These are phyloP conservation scores for Chaetomium olivaceum DNA, from an alignment of 2,329 filamentous ascomycete species.

Conservation along the genomic window DNA sequence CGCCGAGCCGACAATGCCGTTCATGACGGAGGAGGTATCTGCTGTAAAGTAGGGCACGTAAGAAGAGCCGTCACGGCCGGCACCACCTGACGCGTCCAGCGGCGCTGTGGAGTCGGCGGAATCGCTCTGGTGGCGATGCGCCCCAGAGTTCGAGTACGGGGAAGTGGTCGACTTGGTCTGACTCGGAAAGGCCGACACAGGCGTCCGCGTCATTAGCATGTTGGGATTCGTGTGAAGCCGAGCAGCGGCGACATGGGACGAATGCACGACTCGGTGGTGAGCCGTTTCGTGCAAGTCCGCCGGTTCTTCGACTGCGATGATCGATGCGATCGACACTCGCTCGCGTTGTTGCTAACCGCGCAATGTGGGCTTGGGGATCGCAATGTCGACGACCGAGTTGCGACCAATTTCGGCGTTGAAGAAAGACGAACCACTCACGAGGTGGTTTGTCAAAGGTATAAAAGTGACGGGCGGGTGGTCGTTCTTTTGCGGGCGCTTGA, in stretches of 20 bases:
- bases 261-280: constrained; percentile 19
- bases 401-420: constrained; percentile 6
- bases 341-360: neutral
- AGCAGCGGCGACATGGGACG: constrained; percentile 24
- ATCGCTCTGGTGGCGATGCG: neutral
- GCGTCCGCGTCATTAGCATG: constrained; percentile 57
- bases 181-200: constrained; percentile 49
- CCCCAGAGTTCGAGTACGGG: neutral
- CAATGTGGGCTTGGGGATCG: neutral
- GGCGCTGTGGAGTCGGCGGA: neutral
- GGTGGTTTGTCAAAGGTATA: neutral
- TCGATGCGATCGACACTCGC: neutral
- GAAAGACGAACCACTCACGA: constrained; percentile 1
- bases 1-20: constrained; percentile 60
- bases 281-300: constrained; percentile 13
- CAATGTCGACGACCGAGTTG: constrained; percentile 2
- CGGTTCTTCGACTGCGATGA: neutral
- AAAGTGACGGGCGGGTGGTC: constrained; percentile 5
- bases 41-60: constrained; percentile 27
- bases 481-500: constrained; percentile 26
- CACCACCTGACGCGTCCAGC: neutral
- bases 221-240: constrained; percentile 35
- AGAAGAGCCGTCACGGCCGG: neutral
- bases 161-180: constrained; percentile 39
- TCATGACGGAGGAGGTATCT: constrained; percentile 49